Conservation (phyloP, 2,329 filamentous ascomycete genomes). For the Cadophora gregata region DNA sequence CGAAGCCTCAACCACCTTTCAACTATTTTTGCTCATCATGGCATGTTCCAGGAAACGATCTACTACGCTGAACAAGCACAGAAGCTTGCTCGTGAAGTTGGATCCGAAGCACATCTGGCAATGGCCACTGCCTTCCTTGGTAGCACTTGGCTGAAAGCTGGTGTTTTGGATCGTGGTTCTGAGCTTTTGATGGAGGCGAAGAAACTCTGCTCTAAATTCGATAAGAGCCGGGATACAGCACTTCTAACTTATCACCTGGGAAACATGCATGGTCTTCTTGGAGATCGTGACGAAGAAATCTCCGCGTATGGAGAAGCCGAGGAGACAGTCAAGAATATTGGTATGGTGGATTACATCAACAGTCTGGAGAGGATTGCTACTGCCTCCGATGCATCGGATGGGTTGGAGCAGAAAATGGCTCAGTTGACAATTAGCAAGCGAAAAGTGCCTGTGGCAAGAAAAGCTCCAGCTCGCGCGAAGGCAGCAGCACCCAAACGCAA, state of each 20-base stretch:
- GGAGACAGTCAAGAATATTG: slow-evolving; percentile 51
- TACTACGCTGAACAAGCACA: slow-evolving; percentile 87
- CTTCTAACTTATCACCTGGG: slow-evolving; percentile 61
- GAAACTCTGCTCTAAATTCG: slow-evolving; percentile 54
- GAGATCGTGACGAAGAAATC: slow-evolving; percentile 54
- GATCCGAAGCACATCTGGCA: slow-evolving; percentile 51
- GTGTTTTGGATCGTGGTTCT: slow-evolving; percentile 62
- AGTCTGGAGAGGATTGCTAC: slow-evolving; percentile 33
- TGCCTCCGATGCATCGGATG: slow-evolving; percentile 20
- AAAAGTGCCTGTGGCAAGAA: slow-evolving; percentile 39
- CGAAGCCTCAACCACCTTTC: slow-evolving; percentile 76
- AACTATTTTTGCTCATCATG: slow-evolving; percentile 79
- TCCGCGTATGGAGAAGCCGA: slow-evolving; percentile 55
- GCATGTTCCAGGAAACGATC: slow-evolving; percentile 85
- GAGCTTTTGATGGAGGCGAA: slow-evolving; percentile 61
- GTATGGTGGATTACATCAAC: slow-evolving; percentile 46
- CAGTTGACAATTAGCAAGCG: slow-evolving; percentile 42
- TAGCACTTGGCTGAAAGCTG: slow-evolving; percentile 61
- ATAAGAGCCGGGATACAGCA: slow-evolving; percentile 53
- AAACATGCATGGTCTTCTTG: slow-evolving; percentile 56
- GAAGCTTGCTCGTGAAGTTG: slow-evolving; percentile 63
- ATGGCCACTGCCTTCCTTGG: slow-evolving; percentile 62
- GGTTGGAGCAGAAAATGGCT: slow-evolving; percentile 36
- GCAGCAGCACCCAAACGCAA: slow-evolving; percentile 42
- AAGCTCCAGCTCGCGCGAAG: slow-evolving; percentile 41